phyloP scores from a whole-genome alignment of 768 basidiomycete genomes.

The Xerocomus spinulosus region DNA sequence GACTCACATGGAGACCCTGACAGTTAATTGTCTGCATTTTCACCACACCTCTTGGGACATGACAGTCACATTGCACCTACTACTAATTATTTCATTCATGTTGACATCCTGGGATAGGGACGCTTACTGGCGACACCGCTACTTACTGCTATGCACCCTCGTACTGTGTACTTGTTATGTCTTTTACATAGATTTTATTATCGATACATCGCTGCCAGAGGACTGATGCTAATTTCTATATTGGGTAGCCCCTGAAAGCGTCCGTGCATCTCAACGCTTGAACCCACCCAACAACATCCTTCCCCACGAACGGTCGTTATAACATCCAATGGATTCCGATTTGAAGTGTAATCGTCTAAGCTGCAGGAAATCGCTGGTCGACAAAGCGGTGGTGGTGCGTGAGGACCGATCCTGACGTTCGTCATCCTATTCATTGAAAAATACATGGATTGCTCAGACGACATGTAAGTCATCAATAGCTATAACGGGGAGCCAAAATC shows the following conservation, averaged over 20 bases:
- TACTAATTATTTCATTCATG: conserved; percentile 30
- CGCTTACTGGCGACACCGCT: conserved; percentile 20
- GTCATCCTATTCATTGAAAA: conserved; percentile 1
- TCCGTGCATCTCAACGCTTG: neutral
- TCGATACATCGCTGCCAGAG: neutral
- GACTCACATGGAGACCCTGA: conserved; percentile 66
- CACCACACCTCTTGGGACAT: conserved; percentile 15
- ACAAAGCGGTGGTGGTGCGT: conserved; percentile 84
- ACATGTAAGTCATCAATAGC: conserved; percentile 40
- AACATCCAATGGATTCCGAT: conserved; percentile 59
- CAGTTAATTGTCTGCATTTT: conserved; percentile 15
- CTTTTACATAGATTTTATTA: conserved; percentile 15
- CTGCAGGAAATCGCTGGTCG: conserved; percentile 60
- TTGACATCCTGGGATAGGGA: conserved; percentile 26
- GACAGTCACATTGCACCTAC: conserved; percentile 11
- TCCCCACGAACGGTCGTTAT: neutral
- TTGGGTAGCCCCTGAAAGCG: conserved; percentile 6
- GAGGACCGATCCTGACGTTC: neutral
- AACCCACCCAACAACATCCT: neutral
- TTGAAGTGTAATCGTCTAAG: conserved; percentile 76
- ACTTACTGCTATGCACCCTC: conserved; percentile 19
- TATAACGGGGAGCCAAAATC: neutral
- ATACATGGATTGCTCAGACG: conserved; percentile 37
- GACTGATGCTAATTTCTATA: conserved; percentile 6
- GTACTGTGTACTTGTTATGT: conserved; percentile 27